phyloP scores from a whole-genome alignment of 2,329 filamentous ascomycete species.

The Penicillium concentricum region DNA sequence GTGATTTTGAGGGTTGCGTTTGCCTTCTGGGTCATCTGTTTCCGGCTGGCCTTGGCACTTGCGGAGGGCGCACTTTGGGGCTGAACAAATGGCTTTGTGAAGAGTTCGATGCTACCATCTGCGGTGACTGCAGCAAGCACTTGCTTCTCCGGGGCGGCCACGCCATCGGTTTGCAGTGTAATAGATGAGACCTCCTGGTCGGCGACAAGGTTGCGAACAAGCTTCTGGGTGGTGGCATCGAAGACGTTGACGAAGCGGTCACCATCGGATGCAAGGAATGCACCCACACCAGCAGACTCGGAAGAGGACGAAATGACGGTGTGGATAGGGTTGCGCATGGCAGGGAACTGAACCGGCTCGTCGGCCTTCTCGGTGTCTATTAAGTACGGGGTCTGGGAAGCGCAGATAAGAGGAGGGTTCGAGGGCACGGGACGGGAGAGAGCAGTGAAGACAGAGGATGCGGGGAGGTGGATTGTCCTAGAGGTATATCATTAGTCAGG shows the following conservation, averaged over 20 bases:
- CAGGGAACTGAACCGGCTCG: conserved; percentile 45
- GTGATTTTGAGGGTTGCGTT: conserved; percentile 48
- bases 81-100: conserved; percentile 49
- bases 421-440: conserved; percentile 44
- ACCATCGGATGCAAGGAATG: conserved; percentile 50
- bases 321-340: conserved; percentile 51
- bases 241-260: conserved; percentile 54
- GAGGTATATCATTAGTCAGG: conserved; percentile 14
- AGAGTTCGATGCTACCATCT: conserved; percentile 51
- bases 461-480: conserved; percentile 47
- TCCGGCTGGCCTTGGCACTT: conserved; percentile 47
- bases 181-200: conserved; percentile 47
- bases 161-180: conserved; percentile 33
- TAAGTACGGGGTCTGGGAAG: conserved; percentile 50
- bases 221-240: conserved; percentile 42
- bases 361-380: conserved; percentile 43
- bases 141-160: conserved; percentile 36
- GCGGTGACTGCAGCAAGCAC: conserved; percentile 48
- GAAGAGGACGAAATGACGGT: conserved; percentile 45
- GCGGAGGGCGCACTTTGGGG: conserved; percentile 29
- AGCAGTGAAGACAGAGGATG: conserved; percentile 39
- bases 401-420: conserved; percentile 48
- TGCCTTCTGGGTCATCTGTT: conserved; percentile 46
- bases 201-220: conserved; percentile 50
- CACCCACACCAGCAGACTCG: conserved; percentile 33